Conservation (phyloP, 2,329 filamentous ascomycete species). For the Hypoxylon sp. region DNA sequence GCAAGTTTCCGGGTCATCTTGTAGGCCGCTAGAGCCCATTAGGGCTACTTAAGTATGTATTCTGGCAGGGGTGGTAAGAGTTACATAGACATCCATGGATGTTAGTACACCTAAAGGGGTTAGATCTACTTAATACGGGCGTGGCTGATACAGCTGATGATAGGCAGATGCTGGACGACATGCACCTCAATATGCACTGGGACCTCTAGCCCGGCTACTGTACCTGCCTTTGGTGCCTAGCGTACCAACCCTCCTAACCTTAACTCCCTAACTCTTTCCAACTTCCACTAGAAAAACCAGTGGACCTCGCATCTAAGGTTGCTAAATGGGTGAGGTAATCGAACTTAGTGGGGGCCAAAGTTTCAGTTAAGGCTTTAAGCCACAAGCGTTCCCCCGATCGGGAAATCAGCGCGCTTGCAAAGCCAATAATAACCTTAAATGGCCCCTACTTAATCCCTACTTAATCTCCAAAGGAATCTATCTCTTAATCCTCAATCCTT, state of each 20-base stretch:
- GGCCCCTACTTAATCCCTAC: slow-evolving; percentile 16
- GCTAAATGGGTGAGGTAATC: slow-evolving; percentile 4
- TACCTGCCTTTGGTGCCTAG: not conserved
- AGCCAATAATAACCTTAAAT: slow-evolving; percentile 46
- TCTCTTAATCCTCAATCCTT: slow-evolving; percentile 39
- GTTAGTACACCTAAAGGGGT: slow-evolving; percentile 12
- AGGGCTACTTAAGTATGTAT: not conserved
- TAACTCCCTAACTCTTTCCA: not conserved
- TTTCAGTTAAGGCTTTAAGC: slow-evolving; percentile 37
- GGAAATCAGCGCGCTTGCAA: slow-evolving; percentile 40
- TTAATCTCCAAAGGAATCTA: slow-evolving; percentile 37
- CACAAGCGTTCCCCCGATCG: slow-evolving; percentile 29
- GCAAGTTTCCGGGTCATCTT: not conserved
- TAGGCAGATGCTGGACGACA: not conserved
- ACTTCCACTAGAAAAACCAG: not conserved
- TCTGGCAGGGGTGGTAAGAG: slow-evolving; percentile 1
- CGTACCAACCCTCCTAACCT: not conserved
- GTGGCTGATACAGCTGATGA: slow-evolving; percentile 16
- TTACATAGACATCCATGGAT: slow-evolving; percentile 2
- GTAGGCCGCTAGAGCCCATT: not conserved
- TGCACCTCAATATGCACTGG: not conserved
- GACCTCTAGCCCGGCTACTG: not conserved
- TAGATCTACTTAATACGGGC: not conserved
- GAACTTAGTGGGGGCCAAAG: slow-evolving; percentile 34
- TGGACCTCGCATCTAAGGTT: not conserved